A percentile compares a stretch with the other conserved stretches of the same genome.
These are phyloP conservation scores for Immersiella caudata DNA, from an alignment of 495 filamentous ascomycete genomes.

Conservation along the genomic window DNA sequence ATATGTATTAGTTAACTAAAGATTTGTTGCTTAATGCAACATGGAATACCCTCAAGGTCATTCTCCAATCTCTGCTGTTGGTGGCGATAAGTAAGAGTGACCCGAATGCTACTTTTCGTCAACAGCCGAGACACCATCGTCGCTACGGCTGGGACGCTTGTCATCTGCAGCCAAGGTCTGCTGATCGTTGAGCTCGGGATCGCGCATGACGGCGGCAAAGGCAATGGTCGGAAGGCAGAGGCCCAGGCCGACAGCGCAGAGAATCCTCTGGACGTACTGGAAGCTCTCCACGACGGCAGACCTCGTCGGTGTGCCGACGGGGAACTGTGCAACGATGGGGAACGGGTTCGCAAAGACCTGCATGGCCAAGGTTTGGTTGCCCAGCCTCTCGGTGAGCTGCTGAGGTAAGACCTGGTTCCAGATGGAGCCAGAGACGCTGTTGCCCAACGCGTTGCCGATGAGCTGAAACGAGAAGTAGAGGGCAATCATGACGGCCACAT, in stretches of 20 bases:
- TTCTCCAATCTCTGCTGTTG: too few relatives aligned
- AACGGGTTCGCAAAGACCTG: conserved; percentile 47
- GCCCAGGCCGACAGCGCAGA: conserved; percentile 55
- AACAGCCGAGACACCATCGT: too few relatives aligned
- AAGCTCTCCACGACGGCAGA: conserved; percentile 50
- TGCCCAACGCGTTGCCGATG: conserved; percentile 60
- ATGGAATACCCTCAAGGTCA: too few relatives aligned
- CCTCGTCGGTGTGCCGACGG: conserved; percentile 48
- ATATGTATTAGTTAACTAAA: too few relatives aligned
- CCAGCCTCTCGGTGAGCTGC: conserved; percentile 44
- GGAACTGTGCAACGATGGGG: conserved; percentile 35
- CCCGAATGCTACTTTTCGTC: too few relatives aligned
- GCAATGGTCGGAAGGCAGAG: conserved; percentile 49
- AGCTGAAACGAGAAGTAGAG: conserved; percentile 56
- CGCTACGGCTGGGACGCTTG: too few relatives aligned
- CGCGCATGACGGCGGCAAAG: conserved; percentile 45
- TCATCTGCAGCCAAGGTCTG: too few relatives aligned
- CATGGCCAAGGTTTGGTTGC: conserved; percentile 39
- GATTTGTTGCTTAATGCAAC: too few relatives aligned
- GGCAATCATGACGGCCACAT: conserved; percentile 60
- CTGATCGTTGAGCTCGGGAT: conserved; percentile 48
- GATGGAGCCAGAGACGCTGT: conserved; percentile 59
- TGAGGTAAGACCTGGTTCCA: conserved; percentile 57
- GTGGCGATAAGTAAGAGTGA: too few relatives aligned
- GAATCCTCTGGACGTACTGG: conserved; percentile 47